A percentile compares a stretch with the other conserved stretches of the same genome.
These are phyloP conservation scores for Heritiera fomes DNA, from an alignment of 345 rosid species.

Conservation along the genomic window DNA sequence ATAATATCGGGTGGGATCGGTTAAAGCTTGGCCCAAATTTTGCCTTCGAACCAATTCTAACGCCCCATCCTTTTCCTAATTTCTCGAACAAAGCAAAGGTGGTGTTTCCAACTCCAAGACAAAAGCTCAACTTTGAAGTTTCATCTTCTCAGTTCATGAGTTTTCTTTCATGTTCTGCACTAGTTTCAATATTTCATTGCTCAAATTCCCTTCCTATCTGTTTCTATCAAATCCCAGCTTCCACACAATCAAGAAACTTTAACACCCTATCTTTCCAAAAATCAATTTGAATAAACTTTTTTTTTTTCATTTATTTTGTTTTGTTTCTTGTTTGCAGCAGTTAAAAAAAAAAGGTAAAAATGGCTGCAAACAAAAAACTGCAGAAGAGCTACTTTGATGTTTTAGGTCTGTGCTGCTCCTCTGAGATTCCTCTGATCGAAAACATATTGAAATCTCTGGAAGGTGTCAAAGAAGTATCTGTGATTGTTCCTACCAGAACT, in stretches of 20 bases:
- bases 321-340: background rate
- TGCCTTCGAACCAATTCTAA: too few species aligned
- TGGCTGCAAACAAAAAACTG: conserved; percentile 31
- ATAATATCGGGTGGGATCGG: too few species aligned
- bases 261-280: background rate
- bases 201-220: background rate
- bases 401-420: conserved; percentile 82
- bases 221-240: background rate
- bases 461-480: conserved; percentile 67
- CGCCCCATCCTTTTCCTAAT: background rate
- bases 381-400: conserved; percentile 90
- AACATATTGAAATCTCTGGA: conserved; percentile 56
- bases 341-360: background rate
- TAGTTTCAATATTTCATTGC: background rate
- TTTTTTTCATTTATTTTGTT: background rate
- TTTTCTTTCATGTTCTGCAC: background rate
- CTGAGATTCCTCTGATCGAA: conserved; percentile 79
- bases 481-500: conserved; percentile 77
- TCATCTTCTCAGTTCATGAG: background rate
- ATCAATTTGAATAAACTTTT: background rate
- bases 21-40: too few species aligned
- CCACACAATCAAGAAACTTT: background rate
- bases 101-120: too few species aligned
- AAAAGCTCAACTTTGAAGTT: too few species aligned
- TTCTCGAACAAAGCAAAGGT: too few species aligned